Percentiles rank a stretch among this genome's conserved stretches.
Conservation (phyloP, 1,139 yeast species). For the Pneumocystis sp. region DNA sequence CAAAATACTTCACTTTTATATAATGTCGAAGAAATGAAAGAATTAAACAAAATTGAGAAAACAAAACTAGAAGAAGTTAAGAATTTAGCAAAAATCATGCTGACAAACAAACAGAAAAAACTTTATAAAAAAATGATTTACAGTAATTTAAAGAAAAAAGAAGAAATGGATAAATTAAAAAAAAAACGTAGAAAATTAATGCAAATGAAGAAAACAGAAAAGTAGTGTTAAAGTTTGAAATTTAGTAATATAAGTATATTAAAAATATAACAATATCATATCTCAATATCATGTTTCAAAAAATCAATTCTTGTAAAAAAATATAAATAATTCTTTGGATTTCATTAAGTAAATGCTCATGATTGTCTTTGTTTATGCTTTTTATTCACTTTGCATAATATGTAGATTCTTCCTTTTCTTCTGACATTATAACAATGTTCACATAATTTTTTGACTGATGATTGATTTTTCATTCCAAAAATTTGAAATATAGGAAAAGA, state of each 20-base stretch:
- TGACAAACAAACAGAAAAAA: constrained; percentile 92
- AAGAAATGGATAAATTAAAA: constrained; percentile 50
- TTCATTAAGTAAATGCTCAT: not conserved
- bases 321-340: not conserved
- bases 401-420: not conserved
- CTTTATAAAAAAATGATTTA: constrained; percentile 91
- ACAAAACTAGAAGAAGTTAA: constrained; percentile 44
- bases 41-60: constrained; percentile 11
- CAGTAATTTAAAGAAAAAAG: constrained; percentile 73
- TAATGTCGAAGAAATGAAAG: constrained; percentile 23
- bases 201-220: not conserved
- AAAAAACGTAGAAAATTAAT: not conserved
- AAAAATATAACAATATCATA: not conserved
- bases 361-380: not conserved
- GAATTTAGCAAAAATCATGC: constrained; percentile 86
- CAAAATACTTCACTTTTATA: constrained; percentile 30
- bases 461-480: not conserved
- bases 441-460: not conserved
- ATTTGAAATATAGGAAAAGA: not conserved
- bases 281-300: not conserved
- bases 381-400: not conserved
- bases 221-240: not conserved
- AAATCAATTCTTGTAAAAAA: not conserved
- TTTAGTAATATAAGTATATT: not conserved
- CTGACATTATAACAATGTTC: not conserved